A percentile compares a stretch with the other conserved stretches of the same genome.
Conservation (phyloP, 1,139 yeast species). For the Sugiyamaella novakii region DNA sequence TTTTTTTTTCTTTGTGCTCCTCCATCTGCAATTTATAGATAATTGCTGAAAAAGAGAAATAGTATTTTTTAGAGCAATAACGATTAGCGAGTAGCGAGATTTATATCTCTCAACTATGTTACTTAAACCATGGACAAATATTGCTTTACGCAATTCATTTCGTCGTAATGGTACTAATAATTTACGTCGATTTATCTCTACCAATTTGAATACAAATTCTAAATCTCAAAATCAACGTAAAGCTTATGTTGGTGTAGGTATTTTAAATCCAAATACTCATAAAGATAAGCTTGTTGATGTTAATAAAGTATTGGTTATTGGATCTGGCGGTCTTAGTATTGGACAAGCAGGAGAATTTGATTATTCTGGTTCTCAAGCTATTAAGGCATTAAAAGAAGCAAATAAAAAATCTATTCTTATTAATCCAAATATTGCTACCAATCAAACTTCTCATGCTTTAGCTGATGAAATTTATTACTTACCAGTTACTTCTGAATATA, state of each 20-base stretch:
- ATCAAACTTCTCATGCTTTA: conserved; percentile 92
- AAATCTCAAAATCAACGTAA: conserved; percentile 17
- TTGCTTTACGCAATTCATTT: conserved; percentile 7
- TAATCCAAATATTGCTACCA: conserved; percentile 97
- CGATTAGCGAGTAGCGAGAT: conserved; percentile 2
- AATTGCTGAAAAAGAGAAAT: conserved; percentile 19
- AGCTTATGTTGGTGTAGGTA: conserved; percentile 57
- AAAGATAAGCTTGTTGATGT: conserved; percentile 74
- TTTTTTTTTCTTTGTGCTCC: conserved; percentile 20
- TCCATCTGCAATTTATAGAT: conserved; percentile 18
- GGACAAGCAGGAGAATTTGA: conserved; percentile 99
- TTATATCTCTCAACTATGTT: conserved; percentile 6
- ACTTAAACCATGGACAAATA: conserved; percentile 13
- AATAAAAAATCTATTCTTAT: conserved; percentile 81
- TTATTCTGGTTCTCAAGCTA: conserved; percentile 97
- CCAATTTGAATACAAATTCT: conserved; percentile 10
- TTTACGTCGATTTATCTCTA: conserved; percentile 1
- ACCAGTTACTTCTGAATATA: conserved; percentile 96
- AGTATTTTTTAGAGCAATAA: conserved; percentile 15
- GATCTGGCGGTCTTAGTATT: conserved; percentile 96
- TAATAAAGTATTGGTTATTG: conserved; percentile 85
- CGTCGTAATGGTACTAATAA: conserved; percentile 5
- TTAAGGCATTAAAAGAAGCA: conserved; percentile 92
- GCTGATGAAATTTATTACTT: conserved; percentile 94
- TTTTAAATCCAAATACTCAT: conserved; percentile 52